Evolutionary conservation across 2,329 filamentous ascomycete genomes (phyloP), one percentile per base, ranked within the genome.

Genomic region (Cladobotryum mycophilum): DNA sequence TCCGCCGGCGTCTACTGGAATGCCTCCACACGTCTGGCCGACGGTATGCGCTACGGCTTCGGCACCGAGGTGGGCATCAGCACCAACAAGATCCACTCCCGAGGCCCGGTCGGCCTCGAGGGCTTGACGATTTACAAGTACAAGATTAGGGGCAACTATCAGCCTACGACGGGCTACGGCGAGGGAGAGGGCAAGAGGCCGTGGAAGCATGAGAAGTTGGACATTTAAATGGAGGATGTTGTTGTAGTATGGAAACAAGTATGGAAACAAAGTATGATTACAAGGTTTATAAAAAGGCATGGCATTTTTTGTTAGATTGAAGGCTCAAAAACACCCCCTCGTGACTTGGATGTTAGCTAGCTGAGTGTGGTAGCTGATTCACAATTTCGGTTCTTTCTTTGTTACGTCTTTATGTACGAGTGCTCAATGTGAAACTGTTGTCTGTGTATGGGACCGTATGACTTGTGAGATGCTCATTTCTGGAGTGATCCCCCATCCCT

Each of bases 51-150:
- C 40, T 97, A 95, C 67, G 93, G 93, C 7, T 99, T 99, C 70
- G 93, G 93, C 44, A 97, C 93, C 0, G 93, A 99, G 71, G 93
- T 99, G 20, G 93, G 93, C 49, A 97, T 99, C 70, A 95, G 88
- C 72, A 99, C 93, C 45, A 99, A 96, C 76, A 99, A 97, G 76
- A 96, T 99, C 56, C 93, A 99, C 67, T 88, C 89, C 1, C 78
- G 93, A 46, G 93, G 93, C 0, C 93, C 93, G 0, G 93, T 99
- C 5, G 93, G 93, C 1, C 73, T 99, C 47, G 93, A 97, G 64
- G 93, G 93, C 1, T 70, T 99, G 67, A 96, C 89, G 66, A 97
- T 97, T 55, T 96, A 99, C 73, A 96, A 96, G 75, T 99, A 96
- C 75, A 82, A 93, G 68, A 78, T 99, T 56, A 76, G 87, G 36